Evolutionary conservation across 225 moss, liverwort and hornwort genomes (phyloP).

Genomic region (Sphagnum tenellum): DNA sequence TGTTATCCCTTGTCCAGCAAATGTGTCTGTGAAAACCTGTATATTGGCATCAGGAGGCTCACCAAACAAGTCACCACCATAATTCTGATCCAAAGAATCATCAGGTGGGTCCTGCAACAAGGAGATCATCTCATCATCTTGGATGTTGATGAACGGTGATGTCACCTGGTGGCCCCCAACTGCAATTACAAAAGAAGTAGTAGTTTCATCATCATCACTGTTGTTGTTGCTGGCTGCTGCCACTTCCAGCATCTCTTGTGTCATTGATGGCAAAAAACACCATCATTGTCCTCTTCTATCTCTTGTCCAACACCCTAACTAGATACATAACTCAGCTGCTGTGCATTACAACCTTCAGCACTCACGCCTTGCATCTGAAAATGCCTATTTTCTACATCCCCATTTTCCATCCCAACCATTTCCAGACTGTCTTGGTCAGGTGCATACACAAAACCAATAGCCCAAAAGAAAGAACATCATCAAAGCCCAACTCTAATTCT

Average conservation of each 20-base stretch:
- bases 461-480: neutral
- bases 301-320: conserved; percentile 39
- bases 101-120: conserved; percentile 82
- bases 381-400: conserved; percentile 18
- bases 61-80: conserved; percentile 69
- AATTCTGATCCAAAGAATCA: conserved; percentile 46
- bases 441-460: conserved; percentile 15
- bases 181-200: conserved; percentile 29
- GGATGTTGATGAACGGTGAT: conserved; percentile 7
- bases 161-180: neutral
- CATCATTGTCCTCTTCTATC: conserved; percentile 13
- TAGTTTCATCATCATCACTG: conserved; percentile 29
- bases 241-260: conserved; percentile 13
- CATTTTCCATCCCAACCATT: conserved; percentile 35
- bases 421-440: conserved; percentile 37
- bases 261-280: conserved; percentile 53
- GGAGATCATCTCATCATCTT: conserved; percentile 70
- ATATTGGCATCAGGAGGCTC: conserved; percentile 40
- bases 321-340: conserved; percentile 33
- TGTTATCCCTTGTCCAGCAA: conserved; percentile 16
- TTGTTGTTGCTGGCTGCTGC: conserved; percentile 18
- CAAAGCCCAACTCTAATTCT: too few relatives aligned
- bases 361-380: conserved; percentile 32
- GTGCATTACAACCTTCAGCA: conserved; percentile 28
- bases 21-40: conserved; percentile 42